phyloP scores from a whole-genome alignment of 768 basidiomycete genomes.

The Russula sp. region DNA sequence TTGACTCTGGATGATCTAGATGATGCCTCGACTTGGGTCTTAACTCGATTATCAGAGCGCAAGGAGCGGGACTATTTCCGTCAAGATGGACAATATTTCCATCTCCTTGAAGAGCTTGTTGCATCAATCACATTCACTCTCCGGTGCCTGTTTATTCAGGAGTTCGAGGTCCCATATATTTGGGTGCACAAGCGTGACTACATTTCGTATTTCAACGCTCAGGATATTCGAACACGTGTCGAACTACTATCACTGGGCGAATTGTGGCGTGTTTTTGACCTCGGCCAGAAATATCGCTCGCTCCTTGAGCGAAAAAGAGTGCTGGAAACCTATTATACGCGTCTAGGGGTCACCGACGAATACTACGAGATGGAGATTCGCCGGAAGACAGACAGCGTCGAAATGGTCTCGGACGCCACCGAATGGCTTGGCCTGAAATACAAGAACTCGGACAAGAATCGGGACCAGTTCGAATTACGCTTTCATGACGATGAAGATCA shows the following conservation, averaged over 20 bases:
- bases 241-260: constrained; percentile 77
- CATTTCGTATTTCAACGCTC: constrained; percentile 75
- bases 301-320: constrained; percentile 69
- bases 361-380: constrained; percentile 73
- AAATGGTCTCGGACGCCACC: constrained; percentile 84
- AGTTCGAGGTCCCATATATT: constrained; percentile 93
- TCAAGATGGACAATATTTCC: constrained; percentile 54
- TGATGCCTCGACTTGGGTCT: constrained; percentile 86
- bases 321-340: constrained; percentile 60
- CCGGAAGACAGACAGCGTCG: constrained; percentile 71
- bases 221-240: constrained; percentile 55
- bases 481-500: constrained; percentile 72
- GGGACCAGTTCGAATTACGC: constrained; percentile 49
- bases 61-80: constrained; percentile 75
- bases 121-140: constrained; percentile 77
- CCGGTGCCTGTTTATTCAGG: constrained; percentile 78
- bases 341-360: constrained; percentile 64
- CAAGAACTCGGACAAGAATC: constrained; percentile 65
- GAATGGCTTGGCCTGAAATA: constrained; percentile 90
- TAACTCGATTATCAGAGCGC: constrained; percentile 65
- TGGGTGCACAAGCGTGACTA: constrained; percentile 93
- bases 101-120: constrained; percentile 66
- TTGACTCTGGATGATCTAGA: constrained; percentile 71
- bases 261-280: constrained; percentile 85
- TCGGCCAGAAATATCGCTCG: constrained; percentile 89